Conservation (phyloP, 2,329 filamentous ascomycete species). For the Cladosporium phlei region DNA sequence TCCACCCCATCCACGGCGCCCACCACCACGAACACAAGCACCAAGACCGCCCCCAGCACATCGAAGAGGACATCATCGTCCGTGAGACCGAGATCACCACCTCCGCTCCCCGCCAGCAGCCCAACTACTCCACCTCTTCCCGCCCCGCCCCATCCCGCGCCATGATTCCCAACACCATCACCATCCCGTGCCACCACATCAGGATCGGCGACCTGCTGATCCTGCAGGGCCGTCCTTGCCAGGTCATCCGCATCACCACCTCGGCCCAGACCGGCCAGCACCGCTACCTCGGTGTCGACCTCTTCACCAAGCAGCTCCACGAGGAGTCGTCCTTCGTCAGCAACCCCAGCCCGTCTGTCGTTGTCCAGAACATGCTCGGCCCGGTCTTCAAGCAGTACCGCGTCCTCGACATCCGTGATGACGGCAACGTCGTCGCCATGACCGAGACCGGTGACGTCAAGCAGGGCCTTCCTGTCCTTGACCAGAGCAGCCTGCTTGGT, state of each 20-base stretch:
- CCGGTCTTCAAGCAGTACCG: constrained; percentile 99
- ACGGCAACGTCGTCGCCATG: constrained; percentile 81
- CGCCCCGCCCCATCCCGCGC: constrained; percentile 20
- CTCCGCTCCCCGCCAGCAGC: constrained; percentile 32
- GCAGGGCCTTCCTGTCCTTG: constrained; percentile 86
- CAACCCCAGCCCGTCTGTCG: constrained; percentile 91
- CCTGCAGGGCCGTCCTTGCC: constrained; percentile 97
- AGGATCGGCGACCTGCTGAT: constrained; percentile 98
- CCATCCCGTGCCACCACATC: constrained; percentile 99
- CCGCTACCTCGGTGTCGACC: constrained; percentile 98
- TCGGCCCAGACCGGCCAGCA: constrained; percentile 97
- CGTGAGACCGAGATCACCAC: constrained; percentile 46
- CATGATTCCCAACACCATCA: constrained; percentile 71
- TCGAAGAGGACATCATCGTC: constrained; percentile 43
- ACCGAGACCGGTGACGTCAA: constrained; percentile 99
- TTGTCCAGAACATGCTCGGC: constrained; percentile 99
- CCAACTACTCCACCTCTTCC: constrained; percentile 20
- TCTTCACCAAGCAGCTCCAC: constrained; percentile 99
- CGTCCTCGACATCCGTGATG: constrained; percentile 92
- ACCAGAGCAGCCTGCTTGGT: constrained; percentile 83
- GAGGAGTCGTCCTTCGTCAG: constrained; percentile 98
- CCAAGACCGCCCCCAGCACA: constrained; percentile 26
- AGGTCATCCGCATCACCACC: constrained; percentile 99
- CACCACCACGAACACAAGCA: constrained; percentile 48
- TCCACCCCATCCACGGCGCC: constrained; percentile 58